Conservation (phyloP, 139 green algal genomes). For the Desmodesmus armatus region DNA sequence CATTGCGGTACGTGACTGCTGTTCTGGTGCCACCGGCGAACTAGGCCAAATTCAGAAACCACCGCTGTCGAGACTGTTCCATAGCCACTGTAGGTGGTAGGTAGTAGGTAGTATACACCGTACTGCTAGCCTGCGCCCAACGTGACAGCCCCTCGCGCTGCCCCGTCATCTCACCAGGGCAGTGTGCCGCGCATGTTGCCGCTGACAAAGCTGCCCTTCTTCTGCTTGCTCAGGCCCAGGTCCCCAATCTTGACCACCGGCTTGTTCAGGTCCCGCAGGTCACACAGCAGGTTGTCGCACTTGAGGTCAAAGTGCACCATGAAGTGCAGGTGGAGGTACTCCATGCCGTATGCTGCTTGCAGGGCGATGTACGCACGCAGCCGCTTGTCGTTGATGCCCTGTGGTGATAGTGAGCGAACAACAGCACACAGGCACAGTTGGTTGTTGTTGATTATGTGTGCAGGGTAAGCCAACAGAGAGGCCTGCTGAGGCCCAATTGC, state of each 20-base stretch:
- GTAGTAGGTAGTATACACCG: too few relatives aligned
- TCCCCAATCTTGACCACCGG: constrained; percentile 83
- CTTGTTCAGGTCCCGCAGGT: constrained; percentile 67
- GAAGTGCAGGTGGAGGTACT: constrained; percentile 74
- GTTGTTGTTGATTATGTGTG: too few relatives aligned
- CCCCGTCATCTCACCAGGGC: constrained; percentile 44
- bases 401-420: too few relatives aligned
- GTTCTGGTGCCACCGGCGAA: too few relatives aligned
- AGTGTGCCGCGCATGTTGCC: constrained; percentile 79
- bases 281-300: constrained; percentile 79
- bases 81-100: too few relatives aligned
- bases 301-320: constrained; percentile 78
- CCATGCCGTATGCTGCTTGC: constrained; percentile 74
- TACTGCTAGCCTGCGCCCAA: too few relatives aligned
- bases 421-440: not conserved
- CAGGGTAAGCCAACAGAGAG: too few relatives aligned
- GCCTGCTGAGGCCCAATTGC: too few relatives aligned
- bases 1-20: too few relatives aligned
- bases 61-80: too few relatives aligned
- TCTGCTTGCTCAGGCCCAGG: constrained; percentile 79
- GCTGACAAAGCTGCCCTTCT: constrained; percentile 74
- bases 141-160: too few relatives aligned
- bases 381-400: constrained; percentile 50
- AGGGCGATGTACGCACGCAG: constrained; percentile 54
- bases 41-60: too few relatives aligned